Base-by-base conservation (phyloP, 345 rosid genomes). In the Mercurialis annua region DNA sequence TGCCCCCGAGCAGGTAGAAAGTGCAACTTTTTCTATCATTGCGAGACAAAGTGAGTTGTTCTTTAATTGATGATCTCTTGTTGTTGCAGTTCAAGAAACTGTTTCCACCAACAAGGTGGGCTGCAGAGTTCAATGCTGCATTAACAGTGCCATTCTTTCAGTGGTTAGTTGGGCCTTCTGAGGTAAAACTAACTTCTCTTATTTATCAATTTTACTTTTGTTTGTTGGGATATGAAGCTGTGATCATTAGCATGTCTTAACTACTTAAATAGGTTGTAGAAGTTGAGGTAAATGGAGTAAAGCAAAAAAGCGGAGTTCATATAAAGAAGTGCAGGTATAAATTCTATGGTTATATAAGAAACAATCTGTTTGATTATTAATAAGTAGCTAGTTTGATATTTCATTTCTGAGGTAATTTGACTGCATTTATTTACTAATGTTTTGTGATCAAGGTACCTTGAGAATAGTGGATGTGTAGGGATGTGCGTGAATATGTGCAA, bases 401-500 rank as follows among this genome's bases (percentile, higher is more conserved):
- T n/a, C 23, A 12, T 23, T 65, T n/a, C 10, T 51, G 4, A 38
- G 33, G 14, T 10, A 15, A 50, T 30, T 26, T 64, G 24, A 65
- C 30, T 40, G 60, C 34, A 60, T 56, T n/a, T 44, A n/a, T 20
- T 71, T 69, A 33, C 59, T 43, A 74, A 55, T 65, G 58, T 5
- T 57, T 72, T 62, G 15, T 59, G 10, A 4, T 72, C 30, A 71
- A 92, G 97, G 92, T 92, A 90, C 82, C 74, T 93, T 73, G 98
- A 93, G 87, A 93, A 89, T 82, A 90, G 94, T 77, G 98, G 98
- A 0, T 90, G 98, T 77, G 97, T 89, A 20, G 99, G 97, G 60
- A 87, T 89, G 97, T 94, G 97, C 53, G 95, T 89, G 64, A 93
- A 93, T 69, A 93, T 87, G 98, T 90, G 98, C 79, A 93, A 89